phyloP scores from a whole-genome alignment of 73 alveolate genomes.

The Blepharisma stoltei region DNA sequence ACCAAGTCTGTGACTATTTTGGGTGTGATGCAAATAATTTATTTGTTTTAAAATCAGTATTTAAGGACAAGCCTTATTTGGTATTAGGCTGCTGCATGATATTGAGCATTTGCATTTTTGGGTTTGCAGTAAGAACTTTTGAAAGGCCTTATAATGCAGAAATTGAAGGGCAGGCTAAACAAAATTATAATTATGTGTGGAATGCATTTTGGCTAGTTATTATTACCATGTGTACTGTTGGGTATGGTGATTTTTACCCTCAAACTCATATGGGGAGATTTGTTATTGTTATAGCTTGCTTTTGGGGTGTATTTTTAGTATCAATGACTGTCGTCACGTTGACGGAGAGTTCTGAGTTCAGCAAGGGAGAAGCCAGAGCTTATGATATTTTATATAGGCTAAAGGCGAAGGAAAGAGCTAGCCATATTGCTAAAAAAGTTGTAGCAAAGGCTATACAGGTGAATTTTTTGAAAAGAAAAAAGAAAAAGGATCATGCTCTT shows the following conservation, averaged over 20 bases:
- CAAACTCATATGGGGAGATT: constrained; percentile 92
- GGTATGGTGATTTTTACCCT: constrained; percentile 97
- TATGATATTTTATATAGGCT: constrained; percentile 49
- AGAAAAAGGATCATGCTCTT: constrained; percentile 33
- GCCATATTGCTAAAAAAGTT: constrained; percentile 39
- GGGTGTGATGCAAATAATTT: constrained; percentile 55
- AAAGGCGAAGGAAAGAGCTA: constrained; percentile 46
- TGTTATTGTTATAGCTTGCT: constrained; percentile 83
- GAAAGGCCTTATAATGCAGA: constrained; percentile 47
- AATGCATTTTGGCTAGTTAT: constrained; percentile 92
- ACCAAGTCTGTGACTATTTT: constrained; percentile 39
- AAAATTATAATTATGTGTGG: constrained; percentile 39
- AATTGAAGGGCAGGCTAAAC: constrained; percentile 33
- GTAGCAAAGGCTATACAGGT: constrained; percentile 44
- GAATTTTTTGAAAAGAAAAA: background rate
- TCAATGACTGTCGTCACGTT: constrained; percentile 85
- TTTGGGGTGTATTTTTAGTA: constrained; percentile 91
- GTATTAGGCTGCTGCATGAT: constrained; percentile 39
- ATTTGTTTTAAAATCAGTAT: constrained; percentile 58
- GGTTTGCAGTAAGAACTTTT: constrained; percentile 48
- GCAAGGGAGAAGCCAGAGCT: constrained; percentile 60
- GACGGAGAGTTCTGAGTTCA: constrained; percentile 64
- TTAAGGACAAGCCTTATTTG: constrained; percentile 60
- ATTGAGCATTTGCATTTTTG: constrained; percentile 43
- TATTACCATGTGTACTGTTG: constrained; percentile 92